phyloP scores from a whole-genome alignment of 2,329 filamentous ascomycete genomes.

The Xylariaceae sp. region DNA sequence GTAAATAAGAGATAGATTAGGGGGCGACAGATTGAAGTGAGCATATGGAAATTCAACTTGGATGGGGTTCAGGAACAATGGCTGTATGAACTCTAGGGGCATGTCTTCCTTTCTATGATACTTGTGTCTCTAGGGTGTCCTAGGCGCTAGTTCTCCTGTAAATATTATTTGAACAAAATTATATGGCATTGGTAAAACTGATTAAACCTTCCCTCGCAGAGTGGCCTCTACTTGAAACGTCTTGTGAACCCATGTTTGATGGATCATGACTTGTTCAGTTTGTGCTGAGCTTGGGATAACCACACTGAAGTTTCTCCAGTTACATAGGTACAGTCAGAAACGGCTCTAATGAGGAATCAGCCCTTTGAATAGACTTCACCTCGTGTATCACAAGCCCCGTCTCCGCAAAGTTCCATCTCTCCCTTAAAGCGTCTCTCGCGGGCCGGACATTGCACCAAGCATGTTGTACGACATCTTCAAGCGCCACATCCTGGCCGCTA shows the following conservation, averaged over 20 bases:
- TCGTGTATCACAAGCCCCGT: no score
- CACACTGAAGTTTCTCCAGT: no score
- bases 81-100: background rate
- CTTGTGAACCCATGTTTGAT: no score
- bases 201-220: no score
- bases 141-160: background rate
- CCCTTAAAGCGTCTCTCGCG: constrained; percentile 3
- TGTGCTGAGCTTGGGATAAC: no score
- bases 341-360: no score
- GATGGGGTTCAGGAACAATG: background rate
- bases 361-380: no score
- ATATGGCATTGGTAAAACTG: background rate
- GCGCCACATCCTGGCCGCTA: background rate
- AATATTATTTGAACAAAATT: background rate
- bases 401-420: no score
- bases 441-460: background rate
- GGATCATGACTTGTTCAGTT: no score
- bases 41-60: background rate
- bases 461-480: background rate
- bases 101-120: background rate
- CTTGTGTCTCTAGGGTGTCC: background rate
- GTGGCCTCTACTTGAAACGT: no score
- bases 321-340: no score
- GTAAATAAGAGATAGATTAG: background rate
- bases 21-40: background rate